These are phyloP conservation scores for Boletus reticuloceps DNA, from an alignment of 768 basidiomycete species.

Conservation along the genomic window DNA sequence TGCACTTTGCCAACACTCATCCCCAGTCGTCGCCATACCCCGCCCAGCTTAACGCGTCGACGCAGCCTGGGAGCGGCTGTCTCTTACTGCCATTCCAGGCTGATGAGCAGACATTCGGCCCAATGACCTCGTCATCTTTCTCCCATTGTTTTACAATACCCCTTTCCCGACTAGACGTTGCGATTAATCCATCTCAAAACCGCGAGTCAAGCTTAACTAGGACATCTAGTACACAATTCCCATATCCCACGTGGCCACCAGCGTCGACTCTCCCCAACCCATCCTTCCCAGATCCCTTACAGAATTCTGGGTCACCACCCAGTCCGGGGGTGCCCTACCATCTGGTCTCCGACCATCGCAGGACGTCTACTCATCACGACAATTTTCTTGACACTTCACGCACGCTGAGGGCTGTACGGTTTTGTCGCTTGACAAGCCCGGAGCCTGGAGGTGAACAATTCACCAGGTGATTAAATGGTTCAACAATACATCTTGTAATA, in stretches of 20 bases:
- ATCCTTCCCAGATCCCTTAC: not conserved
- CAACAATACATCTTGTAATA: not conserved
- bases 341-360: slow-evolving; percentile 1
- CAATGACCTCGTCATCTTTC: not conserved
- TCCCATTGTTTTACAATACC: not conserved
- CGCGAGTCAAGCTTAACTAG: not conserved
- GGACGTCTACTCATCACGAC: not conserved
- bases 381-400: not conserved
- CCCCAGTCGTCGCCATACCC: not conserved
- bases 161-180: not conserved
- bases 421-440: slow-evolving; percentile 2
- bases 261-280: not conserved
- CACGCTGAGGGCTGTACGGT: slow-evolving; percentile 2
- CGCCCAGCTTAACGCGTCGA: not conserved
- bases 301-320: not conserved
- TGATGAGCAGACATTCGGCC: slow-evolving; percentile 1
- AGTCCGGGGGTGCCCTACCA: not conserved
- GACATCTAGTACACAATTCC: not conserved
- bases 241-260: slow-evolving; percentile 6
- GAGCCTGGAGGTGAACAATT: not conserved
- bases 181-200: not conserved
- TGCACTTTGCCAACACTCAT: slow-evolving; percentile 3
- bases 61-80: not conserved
- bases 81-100: not conserved
- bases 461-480: slow-evolving; percentile 1